Evolutionary conservation across 108 stramenopile species (phyloP), one percentile per base, ranked within the genome.

Genomic region (Cyclotella baltica): DNA sequence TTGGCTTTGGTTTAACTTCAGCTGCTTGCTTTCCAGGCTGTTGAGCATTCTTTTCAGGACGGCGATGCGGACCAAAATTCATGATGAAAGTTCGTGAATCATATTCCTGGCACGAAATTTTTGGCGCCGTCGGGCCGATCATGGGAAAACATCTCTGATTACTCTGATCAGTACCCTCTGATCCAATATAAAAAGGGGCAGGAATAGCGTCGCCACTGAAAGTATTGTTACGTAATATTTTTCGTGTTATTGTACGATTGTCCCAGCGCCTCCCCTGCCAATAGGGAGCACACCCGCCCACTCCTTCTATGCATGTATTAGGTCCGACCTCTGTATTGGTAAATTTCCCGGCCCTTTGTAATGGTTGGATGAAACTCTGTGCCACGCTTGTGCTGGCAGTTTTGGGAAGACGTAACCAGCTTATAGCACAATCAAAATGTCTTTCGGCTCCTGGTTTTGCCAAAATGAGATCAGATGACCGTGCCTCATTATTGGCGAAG

Each of bases 331-430:
- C 50, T 8, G 66, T 50, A 43, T 73, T 73, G 10, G 47, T 52
- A 30, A 80, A 67, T 2, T 34, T 61, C 6, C 66, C 78, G 1
- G 46, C 8, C n/a, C 13, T 10, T 11, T 33, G 35, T 0, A 80
- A n/a, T n/a, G 78, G 78, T 15, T 30, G 0, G 33, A 80, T 50
- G 65, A 80, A 80, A 13, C 40, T 67, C 10, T 50, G 57, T 9
- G 64, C 63, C 5, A 80, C 46, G 46, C 55, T 67, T 19, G 78
- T 80, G 56, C 71, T 72, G 11, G 78, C 78, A 6, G 78, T 80
- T 59, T 80, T 80, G 9, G 78, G 78, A 30, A 80, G 38, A 20
- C 78, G 71, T 0, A 80, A 66, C 78, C 78, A 80, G 46, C 55
- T 50, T 5, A 80, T 35, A 23, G 78, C 53, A 38, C 78, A 80